phyloP scores from a whole-genome alignment of 345 rosid species.

The Eucalyptus tenuipes region DNA sequence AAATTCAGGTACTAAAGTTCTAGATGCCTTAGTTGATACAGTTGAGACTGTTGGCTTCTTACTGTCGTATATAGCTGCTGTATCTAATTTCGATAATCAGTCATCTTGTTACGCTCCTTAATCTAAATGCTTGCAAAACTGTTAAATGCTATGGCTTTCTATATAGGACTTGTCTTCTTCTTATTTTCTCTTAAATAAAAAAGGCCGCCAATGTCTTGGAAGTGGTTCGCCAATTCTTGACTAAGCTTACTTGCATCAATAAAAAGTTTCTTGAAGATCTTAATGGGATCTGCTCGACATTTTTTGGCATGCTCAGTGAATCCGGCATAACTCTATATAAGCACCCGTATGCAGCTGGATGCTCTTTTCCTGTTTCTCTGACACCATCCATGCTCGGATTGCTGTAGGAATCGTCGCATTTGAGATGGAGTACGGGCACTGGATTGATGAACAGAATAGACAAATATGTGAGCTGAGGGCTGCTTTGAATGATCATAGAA shows the following conservation, averaged over 20 bases:
- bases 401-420: constrained; percentile 56
- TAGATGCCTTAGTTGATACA: not conserved
- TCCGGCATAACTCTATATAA: not conserved
- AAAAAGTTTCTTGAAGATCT: not conserved
- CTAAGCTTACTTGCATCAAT: not conserved
- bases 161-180: not conserved
- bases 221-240: not conserved
- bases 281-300: not conserved
- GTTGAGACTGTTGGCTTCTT: not conserved
- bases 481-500: constrained; percentile 47
- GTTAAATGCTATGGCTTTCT: not conserved
- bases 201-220: not conserved
- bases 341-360: not conserved
- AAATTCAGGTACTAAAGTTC: constrained; percentile 45
- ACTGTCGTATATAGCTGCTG: not conserved
- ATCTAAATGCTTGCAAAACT: not conserved
- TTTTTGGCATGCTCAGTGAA: not conserved
- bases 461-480: constrained; percentile 46
- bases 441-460: constrained; percentile 75
- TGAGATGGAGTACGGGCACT: constrained; percentile 80
- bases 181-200: not conserved
- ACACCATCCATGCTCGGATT: not conserved
- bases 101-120: not conserved
- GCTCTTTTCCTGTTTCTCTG: not conserved
- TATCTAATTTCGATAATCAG: not conserved